phyloP scores from a whole-genome alignment of 1,284 basidiomycete species.

The Trichosporon coremiiforme region DNA sequence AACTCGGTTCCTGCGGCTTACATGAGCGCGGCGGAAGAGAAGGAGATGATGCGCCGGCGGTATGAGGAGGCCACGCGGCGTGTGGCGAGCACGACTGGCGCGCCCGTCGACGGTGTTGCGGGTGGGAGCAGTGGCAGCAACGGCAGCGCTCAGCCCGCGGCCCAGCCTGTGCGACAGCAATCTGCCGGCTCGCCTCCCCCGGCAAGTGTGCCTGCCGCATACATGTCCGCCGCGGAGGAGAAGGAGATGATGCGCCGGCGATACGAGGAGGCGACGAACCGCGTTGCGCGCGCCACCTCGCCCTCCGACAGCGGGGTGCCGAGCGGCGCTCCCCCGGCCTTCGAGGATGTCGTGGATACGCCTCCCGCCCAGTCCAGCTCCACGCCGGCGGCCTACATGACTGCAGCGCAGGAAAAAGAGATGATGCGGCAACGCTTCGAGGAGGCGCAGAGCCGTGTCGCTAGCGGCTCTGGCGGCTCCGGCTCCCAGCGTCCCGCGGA shows the following conservation, averaged over 20 bases:
- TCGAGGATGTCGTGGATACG: neutral
- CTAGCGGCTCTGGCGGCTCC: neutral
- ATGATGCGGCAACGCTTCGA: slow-evolving; percentile 35
- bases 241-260: slow-evolving; percentile 44
- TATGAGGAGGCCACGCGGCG: slow-evolving; percentile 60
- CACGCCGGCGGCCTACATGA: slow-evolving; percentile 21
- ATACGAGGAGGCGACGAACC: slow-evolving; percentile 40
- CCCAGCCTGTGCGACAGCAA: neutral
- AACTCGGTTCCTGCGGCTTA: slow-evolving; percentile 7
- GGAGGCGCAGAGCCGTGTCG: slow-evolving; percentile 19
- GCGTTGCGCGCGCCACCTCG: slow-evolving; percentile 17
- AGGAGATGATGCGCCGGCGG: slow-evolving; percentile 33
- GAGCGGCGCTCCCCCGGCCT: neutral
- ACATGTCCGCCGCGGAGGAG: slow-evolving; percentile 38
- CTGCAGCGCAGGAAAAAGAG: slow-evolving; percentile 37
- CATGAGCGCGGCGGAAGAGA: slow-evolving; percentile 33
- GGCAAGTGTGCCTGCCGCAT: slow-evolving; percentile 7
- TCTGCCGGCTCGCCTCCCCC: neutral
- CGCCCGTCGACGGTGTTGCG: neutral
- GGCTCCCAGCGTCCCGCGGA: neutral
- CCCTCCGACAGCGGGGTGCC: neutral
- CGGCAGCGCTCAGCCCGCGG: too few species aligned
- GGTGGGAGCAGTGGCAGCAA: neutral
- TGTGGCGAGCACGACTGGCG: slow-evolving; percentile 21
- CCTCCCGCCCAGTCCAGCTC: neutral